phyloP scores from a whole-genome alignment of 306 rosid genomes.

The Lotus japonicus region DNA sequence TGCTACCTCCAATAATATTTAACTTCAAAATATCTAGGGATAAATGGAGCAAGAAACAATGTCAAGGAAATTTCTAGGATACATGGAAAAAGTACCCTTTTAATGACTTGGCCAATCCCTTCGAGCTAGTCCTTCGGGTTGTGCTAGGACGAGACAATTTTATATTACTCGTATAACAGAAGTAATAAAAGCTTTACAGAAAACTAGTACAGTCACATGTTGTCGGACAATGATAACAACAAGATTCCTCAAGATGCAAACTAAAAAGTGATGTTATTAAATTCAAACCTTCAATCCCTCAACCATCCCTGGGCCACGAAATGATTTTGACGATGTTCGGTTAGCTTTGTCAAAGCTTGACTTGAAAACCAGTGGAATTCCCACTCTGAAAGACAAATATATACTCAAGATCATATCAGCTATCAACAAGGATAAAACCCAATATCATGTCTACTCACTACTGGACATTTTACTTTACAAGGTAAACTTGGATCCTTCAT shows the following conservation, averaged over 20 bases:
- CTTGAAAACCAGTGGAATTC: constrained; percentile 86
- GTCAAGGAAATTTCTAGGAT: not conserved
- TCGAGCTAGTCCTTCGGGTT: not conserved
- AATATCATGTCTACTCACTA: not conserved
- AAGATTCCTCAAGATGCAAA: constrained; percentile 18
- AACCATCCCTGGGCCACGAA: constrained; percentile 87
- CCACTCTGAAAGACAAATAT: constrained; percentile 54
- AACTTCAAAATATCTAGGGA: constrained; percentile 8
- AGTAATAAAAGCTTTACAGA: not conserved
- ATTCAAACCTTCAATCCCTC: constrained; percentile 79
- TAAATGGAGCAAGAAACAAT: not conserved
- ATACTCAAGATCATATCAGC: constrained; percentile 2
- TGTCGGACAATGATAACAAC: not conserved
- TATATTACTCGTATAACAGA: not conserved
- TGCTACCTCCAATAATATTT: constrained; percentile 12
- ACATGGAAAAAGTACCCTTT: not conserved
- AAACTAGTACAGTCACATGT: not conserved
- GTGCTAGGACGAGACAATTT: not conserved
- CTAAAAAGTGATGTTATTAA: constrained; percentile 2
- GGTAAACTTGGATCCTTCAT: not conserved
- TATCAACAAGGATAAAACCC: not conserved
- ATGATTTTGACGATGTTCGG: constrained; percentile 90
- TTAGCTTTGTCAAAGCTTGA: constrained; percentile 98
- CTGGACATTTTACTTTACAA: not conserved
- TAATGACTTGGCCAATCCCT: not conserved